A percentile compares a stretch with the other conserved stretches of the same genome.
phyloP scores from a whole-genome alignment of 371 early-diverging fungal genomes.

The Mucor velutinosus region DNA sequence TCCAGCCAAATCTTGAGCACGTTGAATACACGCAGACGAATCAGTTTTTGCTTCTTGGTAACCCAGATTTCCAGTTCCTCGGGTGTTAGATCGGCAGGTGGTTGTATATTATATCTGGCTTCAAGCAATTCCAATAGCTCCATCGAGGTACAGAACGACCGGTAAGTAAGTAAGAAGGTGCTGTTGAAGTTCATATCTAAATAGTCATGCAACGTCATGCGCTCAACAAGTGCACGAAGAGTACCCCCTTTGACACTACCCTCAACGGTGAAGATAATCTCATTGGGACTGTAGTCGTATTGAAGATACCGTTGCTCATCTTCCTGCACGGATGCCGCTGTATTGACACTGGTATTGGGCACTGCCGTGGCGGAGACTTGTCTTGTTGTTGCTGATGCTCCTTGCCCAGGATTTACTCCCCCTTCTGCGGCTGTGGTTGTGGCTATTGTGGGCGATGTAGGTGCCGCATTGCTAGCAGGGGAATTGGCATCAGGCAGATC shows the following conservation, averaged over 20 bases:
- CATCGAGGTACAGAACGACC: slow-evolving; percentile 79
- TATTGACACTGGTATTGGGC: not conserved
- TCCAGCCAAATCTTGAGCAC: slow-evolving; percentile 94
- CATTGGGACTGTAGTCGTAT: slow-evolving; percentile 51
- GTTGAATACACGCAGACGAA: slow-evolving; percentile 88
- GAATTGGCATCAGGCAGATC: slow-evolving; percentile 34
- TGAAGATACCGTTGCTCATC: slow-evolving; percentile 32
- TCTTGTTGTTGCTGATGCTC: not conserved
- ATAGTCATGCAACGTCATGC: slow-evolving; percentile 83
- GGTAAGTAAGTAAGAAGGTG: slow-evolving; percentile 90
- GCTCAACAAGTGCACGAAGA: slow-evolving; percentile 80
- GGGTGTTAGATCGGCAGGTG: slow-evolving; percentile 65
- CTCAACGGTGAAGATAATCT: slow-evolving; percentile 83
- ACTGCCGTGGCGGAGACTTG: not conserved
- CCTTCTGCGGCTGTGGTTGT: not conserved
- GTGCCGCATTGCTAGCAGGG: not conserved
- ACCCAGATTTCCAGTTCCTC: slow-evolving; percentile 76
- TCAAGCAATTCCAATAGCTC: slow-evolving; percentile 73
- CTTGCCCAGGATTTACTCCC: slow-evolving; percentile 20
- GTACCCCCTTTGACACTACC: slow-evolving; percentile 91
- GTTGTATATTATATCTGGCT: slow-evolving; percentile 74
- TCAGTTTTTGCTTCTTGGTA: slow-evolving; percentile 80
- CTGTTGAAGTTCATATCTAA: slow-evolving; percentile 77
- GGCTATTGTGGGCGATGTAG: not conserved
- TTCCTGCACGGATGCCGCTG: slow-evolving; percentile 13